Evolutionary conservation across 2,329 filamentous ascomycete genomes (phyloP).

Genomic region (Endoconidiophora polonica): DNA sequence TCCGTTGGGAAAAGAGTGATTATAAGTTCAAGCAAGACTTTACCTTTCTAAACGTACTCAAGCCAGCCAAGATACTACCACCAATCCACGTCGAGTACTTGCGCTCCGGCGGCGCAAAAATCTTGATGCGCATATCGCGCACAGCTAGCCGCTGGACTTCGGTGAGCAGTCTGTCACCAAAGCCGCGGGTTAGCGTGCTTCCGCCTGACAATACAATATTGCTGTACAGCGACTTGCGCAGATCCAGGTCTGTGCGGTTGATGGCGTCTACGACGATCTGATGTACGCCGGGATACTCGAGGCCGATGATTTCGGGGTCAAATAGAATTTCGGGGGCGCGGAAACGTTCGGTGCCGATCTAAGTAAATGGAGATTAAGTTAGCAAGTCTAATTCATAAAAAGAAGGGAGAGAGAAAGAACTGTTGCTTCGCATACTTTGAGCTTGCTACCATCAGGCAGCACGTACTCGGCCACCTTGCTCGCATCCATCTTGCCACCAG

Average conservation of each 20-base stretch:
- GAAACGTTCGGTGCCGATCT: slow-evolving; percentile 89
- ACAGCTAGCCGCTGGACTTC: slow-evolving; percentile 89
- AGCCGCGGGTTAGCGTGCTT: slow-evolving; percentile 90
- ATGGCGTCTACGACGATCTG: slow-evolving; percentile 97
- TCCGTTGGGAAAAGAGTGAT: background rate
- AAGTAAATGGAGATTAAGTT: slow-evolving; percentile 8
- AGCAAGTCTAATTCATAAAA: too few species aligned
- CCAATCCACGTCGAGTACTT: slow-evolving; percentile 99
- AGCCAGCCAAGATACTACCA: slow-evolving; percentile 84
- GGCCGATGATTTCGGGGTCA: slow-evolving; percentile 88
- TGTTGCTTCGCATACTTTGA: slow-evolving; percentile 46
- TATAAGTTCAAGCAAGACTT: background rate
- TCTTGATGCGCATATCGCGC: slow-evolving; percentile 99
- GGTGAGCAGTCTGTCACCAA: slow-evolving; percentile 78
- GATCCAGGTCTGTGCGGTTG: slow-evolving; percentile 83
- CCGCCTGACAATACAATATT: slow-evolving; percentile 96
- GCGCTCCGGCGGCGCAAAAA: slow-evolving; percentile 90
- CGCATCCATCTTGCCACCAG: slow-evolving; percentile 58
- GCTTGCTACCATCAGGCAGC: slow-evolving; percentile 80
- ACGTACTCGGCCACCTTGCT: slow-evolving; percentile 73
- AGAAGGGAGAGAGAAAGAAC: background rate
- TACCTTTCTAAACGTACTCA: slow-evolving; percentile 98
- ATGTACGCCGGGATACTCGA: slow-evolving; percentile 92
- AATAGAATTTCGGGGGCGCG: slow-evolving; percentile 94
- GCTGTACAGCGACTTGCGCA: slow-evolving; percentile 82